Evolutionary conservation across 305 asterid species (phyloP).

Genomic region (Fraxinus velutina): DNA sequence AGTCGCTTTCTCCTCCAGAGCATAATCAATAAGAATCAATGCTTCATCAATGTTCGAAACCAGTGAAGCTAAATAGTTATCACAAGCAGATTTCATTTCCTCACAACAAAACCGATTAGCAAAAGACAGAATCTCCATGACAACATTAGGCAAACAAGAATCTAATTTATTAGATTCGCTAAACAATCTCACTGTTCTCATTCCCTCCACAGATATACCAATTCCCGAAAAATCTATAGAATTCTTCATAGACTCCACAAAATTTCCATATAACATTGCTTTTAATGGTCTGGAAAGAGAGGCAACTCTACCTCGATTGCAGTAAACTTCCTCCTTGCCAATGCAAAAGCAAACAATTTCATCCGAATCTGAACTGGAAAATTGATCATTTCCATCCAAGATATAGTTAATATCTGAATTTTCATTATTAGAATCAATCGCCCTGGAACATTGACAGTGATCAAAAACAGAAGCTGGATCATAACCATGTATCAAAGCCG

Average conservation of each 20-base stretch:
- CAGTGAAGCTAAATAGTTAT: conserved; percentile 41
- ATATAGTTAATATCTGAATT: conserved; percentile 9
- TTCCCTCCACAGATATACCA: conserved; percentile 51
- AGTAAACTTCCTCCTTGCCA: conserved; percentile 40
- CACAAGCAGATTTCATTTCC: conserved; percentile 53
- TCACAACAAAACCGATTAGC: conserved; percentile 63
- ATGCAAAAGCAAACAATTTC: conserved; percentile 40
- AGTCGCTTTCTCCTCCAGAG: conserved; percentile 51
- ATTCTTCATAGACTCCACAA: conserved; percentile 42
- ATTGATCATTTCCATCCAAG: conserved; percentile 18
- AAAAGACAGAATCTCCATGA: conserved; percentile 50
- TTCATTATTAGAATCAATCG: background rate
- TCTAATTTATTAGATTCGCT: conserved; percentile 41
- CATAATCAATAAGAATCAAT: conserved; percentile 51
- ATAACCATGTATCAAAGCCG: conserved; percentile 40
- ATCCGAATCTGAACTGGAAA: conserved; percentile 20
- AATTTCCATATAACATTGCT: conserved; percentile 50
- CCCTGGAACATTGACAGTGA: conserved; percentile 35
- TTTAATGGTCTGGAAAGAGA: conserved; percentile 48
- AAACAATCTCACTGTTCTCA: conserved; percentile 43
- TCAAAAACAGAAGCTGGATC: conserved; percentile 40
- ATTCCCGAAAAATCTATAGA: conserved; percentile 46
- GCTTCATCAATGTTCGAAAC: conserved; percentile 51
- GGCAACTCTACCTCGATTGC: conserved; percentile 48
- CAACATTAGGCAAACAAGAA: conserved; percentile 35